Evolutionary conservation across 2,329 filamentous ascomycete genomes (phyloP).

Genomic region (Emergomyces pasteurianus): DNA sequence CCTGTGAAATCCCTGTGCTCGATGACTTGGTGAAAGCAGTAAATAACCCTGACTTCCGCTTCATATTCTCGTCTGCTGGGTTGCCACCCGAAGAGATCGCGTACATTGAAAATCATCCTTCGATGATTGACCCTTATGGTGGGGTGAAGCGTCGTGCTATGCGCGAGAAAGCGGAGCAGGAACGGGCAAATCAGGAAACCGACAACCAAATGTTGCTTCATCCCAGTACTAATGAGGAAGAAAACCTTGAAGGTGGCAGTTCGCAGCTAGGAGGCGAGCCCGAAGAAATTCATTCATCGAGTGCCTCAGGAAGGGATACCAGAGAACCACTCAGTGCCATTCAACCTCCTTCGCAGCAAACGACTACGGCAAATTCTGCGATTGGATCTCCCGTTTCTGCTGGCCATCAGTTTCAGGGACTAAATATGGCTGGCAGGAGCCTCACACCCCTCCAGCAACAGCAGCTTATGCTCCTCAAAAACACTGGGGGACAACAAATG

Average conservation of each 20-base stretch:
- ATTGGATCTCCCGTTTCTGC: slow-evolving; percentile 32
- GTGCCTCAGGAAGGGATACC: slow-evolving; percentile 32
- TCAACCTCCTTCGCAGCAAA: slow-evolving; percentile 66
- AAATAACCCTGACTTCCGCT: slow-evolving; percentile 40
- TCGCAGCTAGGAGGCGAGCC: slow-evolving; percentile 85
- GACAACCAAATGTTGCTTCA: slow-evolving; percentile 43
- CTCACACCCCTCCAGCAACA: slow-evolving; percentile 73
- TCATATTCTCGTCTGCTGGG: slow-evolving; percentile 40
- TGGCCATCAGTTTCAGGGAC: slow-evolving; percentile 36
- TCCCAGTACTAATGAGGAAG: slow-evolving; percentile 48
- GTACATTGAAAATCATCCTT: slow-evolving; percentile 51
- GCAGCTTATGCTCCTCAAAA: slow-evolving; percentile 55
- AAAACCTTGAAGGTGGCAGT: slow-evolving; percentile 71
- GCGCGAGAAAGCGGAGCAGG: slow-evolving; percentile 58
- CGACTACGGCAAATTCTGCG: slow-evolving; percentile 32
- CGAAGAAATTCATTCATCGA: slow-evolving; percentile 56
- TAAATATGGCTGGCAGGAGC: slow-evolving; percentile 56
- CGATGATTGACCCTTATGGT: slow-evolving; percentile 70
- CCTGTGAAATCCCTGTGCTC: slow-evolving; percentile 21
- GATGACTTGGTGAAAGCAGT: slow-evolving; percentile 36
- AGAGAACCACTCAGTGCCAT: slow-evolving; percentile 53
- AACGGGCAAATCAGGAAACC: slow-evolving; percentile 41
- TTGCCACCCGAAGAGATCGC: slow-evolving; percentile 38
- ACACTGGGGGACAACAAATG: slow-evolving; percentile 47
- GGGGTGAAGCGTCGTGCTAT: slow-evolving; percentile 69